phyloP scores from a whole-genome alignment of 441 rosid genomes.

The Aleurites moluccanus region DNA sequence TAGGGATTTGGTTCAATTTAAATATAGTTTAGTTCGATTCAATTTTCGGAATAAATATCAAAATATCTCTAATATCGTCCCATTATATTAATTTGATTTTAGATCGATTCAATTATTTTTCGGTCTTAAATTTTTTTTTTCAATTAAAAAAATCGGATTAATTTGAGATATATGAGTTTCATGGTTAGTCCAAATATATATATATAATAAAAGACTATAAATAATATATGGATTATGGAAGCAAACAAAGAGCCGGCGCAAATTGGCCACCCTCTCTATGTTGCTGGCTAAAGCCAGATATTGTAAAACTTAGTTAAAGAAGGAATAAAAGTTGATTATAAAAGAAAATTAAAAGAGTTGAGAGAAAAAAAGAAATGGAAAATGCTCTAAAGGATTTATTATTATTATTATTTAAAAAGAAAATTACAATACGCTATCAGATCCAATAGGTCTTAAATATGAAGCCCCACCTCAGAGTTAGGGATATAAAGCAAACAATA shows the following conservation, averaged over 20 bases:
- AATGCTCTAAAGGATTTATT: conserved; percentile 17
- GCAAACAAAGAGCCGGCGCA: conserved; percentile 16
- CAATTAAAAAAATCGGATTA: no score
- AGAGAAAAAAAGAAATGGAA: conserved; percentile 9
- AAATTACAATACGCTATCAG: conserved; percentile 29
- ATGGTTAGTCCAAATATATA: no score
- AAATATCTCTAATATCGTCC: no score
- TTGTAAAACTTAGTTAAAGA: neutral
- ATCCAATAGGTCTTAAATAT: neutral
- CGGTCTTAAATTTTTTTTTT: no score
- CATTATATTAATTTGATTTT: no score
- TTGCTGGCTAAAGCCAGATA: neutral
- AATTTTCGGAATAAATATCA: no score
- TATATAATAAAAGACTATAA: no score
- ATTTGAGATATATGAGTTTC: no score
- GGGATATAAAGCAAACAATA: conserved; percentile 24
- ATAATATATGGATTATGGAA: neutral
- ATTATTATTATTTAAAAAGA: neutral
- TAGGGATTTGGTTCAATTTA: no score
- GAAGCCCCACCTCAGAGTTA: neutral
- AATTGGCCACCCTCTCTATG: neutral
- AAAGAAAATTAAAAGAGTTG: neutral
- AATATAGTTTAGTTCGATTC: no score
- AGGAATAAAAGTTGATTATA: neutral
- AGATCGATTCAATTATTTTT: no score